Percentiles rank a stretch among this genome's conserved stretches.
Conservation (phyloP, 768 basidiomycete genomes). For the Terana coerulea region DNA sequence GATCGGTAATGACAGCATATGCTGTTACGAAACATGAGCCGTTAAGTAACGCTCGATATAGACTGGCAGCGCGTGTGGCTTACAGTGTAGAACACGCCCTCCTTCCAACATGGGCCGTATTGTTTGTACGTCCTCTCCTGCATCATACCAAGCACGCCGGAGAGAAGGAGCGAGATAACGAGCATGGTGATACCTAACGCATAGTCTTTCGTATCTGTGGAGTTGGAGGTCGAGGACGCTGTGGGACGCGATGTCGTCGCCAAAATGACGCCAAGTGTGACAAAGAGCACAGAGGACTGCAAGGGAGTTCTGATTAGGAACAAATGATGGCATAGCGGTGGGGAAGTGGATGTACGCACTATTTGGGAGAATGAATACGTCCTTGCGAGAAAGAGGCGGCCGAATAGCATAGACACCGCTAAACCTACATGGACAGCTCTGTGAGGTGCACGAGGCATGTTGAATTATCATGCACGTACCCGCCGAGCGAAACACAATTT, state of each 20-base stretch:
- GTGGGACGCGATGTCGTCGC: slow-evolving; percentile 65
- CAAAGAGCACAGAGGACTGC: slow-evolving; percentile 61
- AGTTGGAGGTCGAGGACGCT: slow-evolving; percentile 19
- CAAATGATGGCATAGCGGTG: neutral
- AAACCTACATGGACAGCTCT: slow-evolving; percentile 42
- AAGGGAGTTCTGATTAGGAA: neutral
- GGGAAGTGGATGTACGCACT: slow-evolving; percentile 33
- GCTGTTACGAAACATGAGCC: slow-evolving; percentile 39
- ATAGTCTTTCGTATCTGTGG: slow-evolving; percentile 38
- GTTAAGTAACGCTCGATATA: neutral
- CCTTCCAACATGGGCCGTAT: slow-evolving; percentile 80
- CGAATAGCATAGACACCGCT: slow-evolving; percentile 74
- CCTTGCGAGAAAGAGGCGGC: slow-evolving; percentile 54
- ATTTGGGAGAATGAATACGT: slow-evolving; percentile 59
- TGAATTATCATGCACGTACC: slow-evolving; percentile 38
- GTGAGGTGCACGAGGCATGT: neutral
- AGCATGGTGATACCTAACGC: slow-evolving; percentile 68
- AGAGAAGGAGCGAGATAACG: slow-evolving; percentile 58
- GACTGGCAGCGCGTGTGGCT: slow-evolving; percentile 9
- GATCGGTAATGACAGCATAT: slow-evolving; percentile 73
- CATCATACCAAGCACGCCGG: slow-evolving; percentile 63
- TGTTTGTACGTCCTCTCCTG: slow-evolving; percentile 73
- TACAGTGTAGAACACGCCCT: slow-evolving; percentile 83
- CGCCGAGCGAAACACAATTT: slow-evolving; percentile 84
- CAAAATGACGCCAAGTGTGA: slow-evolving; percentile 67